A percentile compares a stretch with the other conserved stretches of the same genome.
phyloP scores from a whole-genome alignment of 768 basidiomycete species.

The Hydnum rufescens region DNA sequence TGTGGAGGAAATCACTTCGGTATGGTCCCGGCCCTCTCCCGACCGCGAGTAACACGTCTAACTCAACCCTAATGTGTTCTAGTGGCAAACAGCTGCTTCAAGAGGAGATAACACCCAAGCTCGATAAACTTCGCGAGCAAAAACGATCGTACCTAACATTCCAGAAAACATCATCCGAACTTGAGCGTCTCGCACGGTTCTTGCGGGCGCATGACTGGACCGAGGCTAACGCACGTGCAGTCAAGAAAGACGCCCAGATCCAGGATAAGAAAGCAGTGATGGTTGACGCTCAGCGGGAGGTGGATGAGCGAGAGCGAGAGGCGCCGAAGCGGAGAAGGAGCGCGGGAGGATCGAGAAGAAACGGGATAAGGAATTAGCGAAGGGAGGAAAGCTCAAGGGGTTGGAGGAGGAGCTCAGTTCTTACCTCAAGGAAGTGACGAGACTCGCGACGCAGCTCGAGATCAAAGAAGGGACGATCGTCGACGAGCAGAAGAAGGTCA shows the following conservation, averaged over 20 bases:
- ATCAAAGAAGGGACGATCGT: conserved; percentile 53
- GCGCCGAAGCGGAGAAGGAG: conserved; percentile 46
- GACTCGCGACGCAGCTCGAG: conserved; percentile 69
- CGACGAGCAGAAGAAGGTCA: conserved; percentile 53
- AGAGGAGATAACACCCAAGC: conserved; percentile 88
- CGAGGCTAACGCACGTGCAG: conserved; percentile 32
- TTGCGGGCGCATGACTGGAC: conserved; percentile 83
- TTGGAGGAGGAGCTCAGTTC: conserved; percentile 63
- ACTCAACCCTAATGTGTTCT: background rate
- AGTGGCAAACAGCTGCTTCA: conserved; percentile 29
- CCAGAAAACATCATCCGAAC: conserved; percentile 73
- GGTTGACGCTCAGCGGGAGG: conserved; percentile 26
- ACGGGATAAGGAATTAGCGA: conserved; percentile 72
- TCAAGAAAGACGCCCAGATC: conserved; percentile 37
- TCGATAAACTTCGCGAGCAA: conserved; percentile 75
- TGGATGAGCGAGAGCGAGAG: conserved; percentile 33
- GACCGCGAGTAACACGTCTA: background rate
- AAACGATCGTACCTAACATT: conserved; percentile 77
- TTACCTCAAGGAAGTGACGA: conserved; percentile 61
- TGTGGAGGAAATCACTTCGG: conserved; percentile 65
- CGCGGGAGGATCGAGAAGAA: conserved; percentile 44
- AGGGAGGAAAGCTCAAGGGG: conserved; percentile 80
- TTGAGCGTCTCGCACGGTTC: conserved; percentile 66
- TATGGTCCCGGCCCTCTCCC: conserved; percentile 13
- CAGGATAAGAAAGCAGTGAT: conserved; percentile 21